Evolutionary conservation across 139 green algal genomes (phyloP).

Genomic region (Zygnema circumcarinatum): DNA sequence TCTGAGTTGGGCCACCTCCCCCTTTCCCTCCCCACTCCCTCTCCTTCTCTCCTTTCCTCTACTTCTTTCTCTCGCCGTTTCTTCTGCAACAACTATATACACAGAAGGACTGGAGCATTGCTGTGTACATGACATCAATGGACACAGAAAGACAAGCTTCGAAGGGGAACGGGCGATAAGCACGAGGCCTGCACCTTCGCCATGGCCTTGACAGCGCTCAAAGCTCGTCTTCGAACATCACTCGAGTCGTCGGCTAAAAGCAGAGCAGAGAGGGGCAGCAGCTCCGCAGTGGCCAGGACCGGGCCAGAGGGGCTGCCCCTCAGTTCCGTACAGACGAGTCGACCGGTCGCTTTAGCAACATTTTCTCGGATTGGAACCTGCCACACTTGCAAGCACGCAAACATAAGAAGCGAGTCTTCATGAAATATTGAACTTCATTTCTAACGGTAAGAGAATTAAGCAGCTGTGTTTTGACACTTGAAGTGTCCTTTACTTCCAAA

Average conservation of each 20-base stretch:
- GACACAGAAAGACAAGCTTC: background rate
- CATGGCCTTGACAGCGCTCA: constrained; percentile 34
- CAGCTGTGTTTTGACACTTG: too few species aligned
- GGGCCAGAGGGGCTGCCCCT: background rate
- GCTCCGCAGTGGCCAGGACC: background rate
- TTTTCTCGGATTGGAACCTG: constrained; percentile 48
- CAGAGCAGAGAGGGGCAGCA: constrained; percentile 23
- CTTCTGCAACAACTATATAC: too few species aligned
- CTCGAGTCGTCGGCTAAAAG: constrained; percentile 48
- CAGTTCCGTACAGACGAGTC: background rate
- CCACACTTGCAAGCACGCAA: background rate
- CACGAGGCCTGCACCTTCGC: constrained; percentile 36
- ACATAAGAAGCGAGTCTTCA: too few species aligned
- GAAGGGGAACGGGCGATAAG: background rate
- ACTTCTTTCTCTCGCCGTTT: too few species aligned
- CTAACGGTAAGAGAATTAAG: too few species aligned
- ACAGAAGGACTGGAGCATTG: too few species aligned
- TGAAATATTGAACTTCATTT: too few species aligned
- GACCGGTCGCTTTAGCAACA: background rate
- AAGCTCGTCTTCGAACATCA: constrained; percentile 38
- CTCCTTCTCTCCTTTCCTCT: too few species aligned
- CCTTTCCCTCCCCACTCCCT: too few species aligned
- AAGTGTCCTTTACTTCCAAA: too few species aligned
- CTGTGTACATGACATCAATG: too few species aligned
- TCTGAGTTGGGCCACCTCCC: too few species aligned